phyloP scores from a whole-genome alignment of 2,329 filamentous ascomycete species.

The Xylariaceae sp. region DNA sequence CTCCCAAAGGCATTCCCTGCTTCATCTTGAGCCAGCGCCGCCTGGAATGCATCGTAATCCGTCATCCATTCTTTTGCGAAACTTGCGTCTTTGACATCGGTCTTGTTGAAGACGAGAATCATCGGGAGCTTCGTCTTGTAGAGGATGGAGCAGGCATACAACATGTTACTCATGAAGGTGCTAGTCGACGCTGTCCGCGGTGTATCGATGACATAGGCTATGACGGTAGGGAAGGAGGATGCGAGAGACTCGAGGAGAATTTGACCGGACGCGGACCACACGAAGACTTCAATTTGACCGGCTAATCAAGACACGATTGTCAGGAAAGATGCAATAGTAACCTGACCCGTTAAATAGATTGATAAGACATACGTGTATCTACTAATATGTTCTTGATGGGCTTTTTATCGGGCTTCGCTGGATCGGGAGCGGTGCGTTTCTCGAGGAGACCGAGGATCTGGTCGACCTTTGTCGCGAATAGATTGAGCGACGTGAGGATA shows the following conservation, averaged over 20 bases:
- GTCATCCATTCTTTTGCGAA: conserved; percentile 99
- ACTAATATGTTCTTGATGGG: conserved; percentile 80
- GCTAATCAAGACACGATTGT: conserved; percentile 34
- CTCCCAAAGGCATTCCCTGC: conserved; percentile 70
- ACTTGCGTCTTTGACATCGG: conserved; percentile 82
- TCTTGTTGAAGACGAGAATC: conserved; percentile 99
- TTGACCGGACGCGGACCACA: conserved; percentile 93
- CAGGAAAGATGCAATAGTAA: background rate
- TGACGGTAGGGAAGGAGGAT: conserved; percentile 90
- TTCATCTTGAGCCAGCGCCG: conserved; percentile 75
- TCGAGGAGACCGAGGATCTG: conserved; percentile 86
- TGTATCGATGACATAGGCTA: conserved; percentile 96
- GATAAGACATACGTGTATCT: conserved; percentile 59
- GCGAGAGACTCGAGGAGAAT: conserved; percentile 91
- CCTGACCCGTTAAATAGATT: background rate
- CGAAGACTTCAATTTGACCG: conserved; percentile 97
- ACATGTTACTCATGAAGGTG: conserved; percentile 99
- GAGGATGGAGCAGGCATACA: conserved; percentile 95
- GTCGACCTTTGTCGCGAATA: conserved; percentile 97
- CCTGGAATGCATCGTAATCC: conserved; percentile 93
- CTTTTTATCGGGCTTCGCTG: conserved; percentile 53
- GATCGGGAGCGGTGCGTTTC: conserved; percentile 68
- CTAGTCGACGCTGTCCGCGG: conserved; percentile 87
- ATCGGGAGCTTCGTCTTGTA: conserved; percentile 99
- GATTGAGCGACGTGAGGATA: conserved; percentile 89